Evolutionary conservation across 768 basidiomycete species (phyloP).

Genomic region (Mycena amicta): DNA sequence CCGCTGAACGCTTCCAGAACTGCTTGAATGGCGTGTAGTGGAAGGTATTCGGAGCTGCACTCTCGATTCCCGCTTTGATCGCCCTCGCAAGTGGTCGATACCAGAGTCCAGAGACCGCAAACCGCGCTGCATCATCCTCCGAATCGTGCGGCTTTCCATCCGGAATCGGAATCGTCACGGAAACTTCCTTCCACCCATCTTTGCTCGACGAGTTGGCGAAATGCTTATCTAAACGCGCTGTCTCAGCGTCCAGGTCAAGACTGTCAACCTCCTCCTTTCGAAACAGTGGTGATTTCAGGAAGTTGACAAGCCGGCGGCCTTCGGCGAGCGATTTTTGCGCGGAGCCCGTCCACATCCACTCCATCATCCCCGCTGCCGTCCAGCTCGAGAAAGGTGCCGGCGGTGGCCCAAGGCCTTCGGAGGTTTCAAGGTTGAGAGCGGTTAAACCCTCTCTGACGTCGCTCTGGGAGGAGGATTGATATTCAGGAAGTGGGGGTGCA

Average conservation of each 20-base stretch:
- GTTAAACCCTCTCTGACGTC: neutral
- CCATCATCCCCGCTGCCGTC: conserved; percentile 16
- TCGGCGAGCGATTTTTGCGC: neutral
- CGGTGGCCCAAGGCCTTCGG: neutral
- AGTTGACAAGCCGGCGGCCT: conserved; percentile 1
- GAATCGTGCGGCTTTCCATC: conserved; percentile 7
- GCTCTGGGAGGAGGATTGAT: neutral
- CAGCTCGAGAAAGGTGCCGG: conserved; percentile 20
- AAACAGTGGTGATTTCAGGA: conserved; percentile 10
- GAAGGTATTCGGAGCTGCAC: conserved; percentile 4
- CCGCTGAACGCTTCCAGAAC: conserved; percentile 2
- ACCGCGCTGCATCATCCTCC: conserved; percentile 12
- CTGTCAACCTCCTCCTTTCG: neutral
- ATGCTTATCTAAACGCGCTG: neutral
- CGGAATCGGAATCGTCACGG: neutral
- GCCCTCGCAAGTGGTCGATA: conserved; percentile 20
- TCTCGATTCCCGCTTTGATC: conserved; percentile 14
- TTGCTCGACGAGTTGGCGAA: neutral
- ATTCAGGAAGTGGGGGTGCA: neutral
- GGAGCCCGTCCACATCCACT: conserved; percentile 23
- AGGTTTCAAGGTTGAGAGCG: neutral
- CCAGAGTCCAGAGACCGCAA: conserved; percentile 20
- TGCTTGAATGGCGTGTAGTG: conserved; percentile 23
- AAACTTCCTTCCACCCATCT: neutral
- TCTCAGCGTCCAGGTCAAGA: neutral